Evolutionary conservation across 2,329 filamentous ascomycete species (phyloP), one percentile per base, ranked within the genome.

Genomic region (Stachybotrys chartarum): DNA sequence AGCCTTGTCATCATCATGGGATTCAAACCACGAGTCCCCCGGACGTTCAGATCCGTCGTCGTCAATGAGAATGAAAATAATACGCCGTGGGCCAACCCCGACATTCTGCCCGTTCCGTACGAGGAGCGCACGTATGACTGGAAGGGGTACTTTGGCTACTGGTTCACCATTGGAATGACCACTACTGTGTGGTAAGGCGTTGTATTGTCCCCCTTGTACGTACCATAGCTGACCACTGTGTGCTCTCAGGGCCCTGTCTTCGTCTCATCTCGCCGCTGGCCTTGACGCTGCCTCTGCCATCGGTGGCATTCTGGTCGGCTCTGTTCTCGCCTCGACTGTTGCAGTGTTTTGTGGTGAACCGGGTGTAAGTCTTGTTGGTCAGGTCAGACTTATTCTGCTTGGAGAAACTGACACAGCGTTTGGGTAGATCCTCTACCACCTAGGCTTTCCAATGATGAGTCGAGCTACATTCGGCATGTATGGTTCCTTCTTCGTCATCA

Each of bases 401-500:
- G n/a, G n/a, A n/a, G n/a, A n/a, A n/a, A n/a, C n/a, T n/a, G n/a
- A n/a, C n/a, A n/a, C n/a, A n/a, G n/a, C n/a, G n/a, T n/a, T n/a
- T n/a, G n/a, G n/a, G n/a, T n/a, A n/a, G n/a, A n/a, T n/a, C n/a
- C n/a, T n/a, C n/a, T n/a, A n/a, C n/a, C n/a, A n/a, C n/a, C n/a
- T 70, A 53, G 66, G 66, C 52, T 76, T 76, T 57, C 69, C 73
- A 11, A 66, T 75, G 11, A 67, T 73, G 31, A 70, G 66, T 50
- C 65, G 72, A 14, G 66, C 67, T 0, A 65, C 70, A 24, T 72
- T 72, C 69, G 73, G 73, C n/a, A 72, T 73, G 61, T 75, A 70
- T 64, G 73, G 72, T 16, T 67, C 71, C 3, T 72, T 72, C 56
- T 72, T 75, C 56, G 68, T 72, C 56, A 66, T 75, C 64, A 76